Evolutionary conservation across 108 stramenopile species (phyloP).

Genomic region (Pseudonitzschia multistriata): DNA sequence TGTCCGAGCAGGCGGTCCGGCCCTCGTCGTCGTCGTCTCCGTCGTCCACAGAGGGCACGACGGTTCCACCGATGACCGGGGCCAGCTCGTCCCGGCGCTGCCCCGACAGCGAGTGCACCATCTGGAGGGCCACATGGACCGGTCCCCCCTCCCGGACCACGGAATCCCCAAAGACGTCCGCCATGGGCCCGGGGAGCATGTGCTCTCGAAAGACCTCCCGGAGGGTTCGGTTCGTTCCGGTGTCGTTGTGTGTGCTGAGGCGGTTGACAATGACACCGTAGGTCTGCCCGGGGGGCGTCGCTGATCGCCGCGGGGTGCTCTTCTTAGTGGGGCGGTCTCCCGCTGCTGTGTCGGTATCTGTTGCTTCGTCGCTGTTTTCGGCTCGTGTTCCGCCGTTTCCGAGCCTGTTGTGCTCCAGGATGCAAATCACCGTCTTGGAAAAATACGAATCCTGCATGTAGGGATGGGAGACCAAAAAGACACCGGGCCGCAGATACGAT

Average conservation of each 20-base stretch:
- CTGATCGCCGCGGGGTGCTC: constrained; percentile 5
- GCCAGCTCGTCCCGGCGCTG: constrained; percentile 4
- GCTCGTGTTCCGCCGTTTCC: neutral
- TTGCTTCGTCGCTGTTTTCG: neutral
- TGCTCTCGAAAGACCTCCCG: constrained; percentile 33
- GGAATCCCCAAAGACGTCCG: constrained; percentile 58
- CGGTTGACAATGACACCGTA: constrained; percentile 85
- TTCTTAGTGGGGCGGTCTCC: constrained; percentile 16
- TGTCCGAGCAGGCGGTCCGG: constrained; percentile 37
- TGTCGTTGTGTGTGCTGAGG: constrained; percentile 39
- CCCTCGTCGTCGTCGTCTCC: constrained; percentile 24
- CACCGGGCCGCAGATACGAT: constrained; percentile 59
- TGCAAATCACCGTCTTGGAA: constrained; percentile 67
- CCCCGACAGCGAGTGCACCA: constrained; percentile 49
- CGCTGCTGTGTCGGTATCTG: neutral
- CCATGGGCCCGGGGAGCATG: constrained; percentile 33
- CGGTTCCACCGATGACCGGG: constrained; percentile 52
- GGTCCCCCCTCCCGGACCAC: constrained; percentile 78
- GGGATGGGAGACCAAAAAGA: constrained; percentile 80
- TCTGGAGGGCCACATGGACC: constrained; percentile 74
- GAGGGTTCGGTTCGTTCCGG: constrained; percentile 24
- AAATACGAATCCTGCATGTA: constrained; percentile 72
- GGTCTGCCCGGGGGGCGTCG: constrained; percentile 45
- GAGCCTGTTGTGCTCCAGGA: constrained; percentile 52
- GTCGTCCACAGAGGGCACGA: constrained; percentile 38